Conservation (phyloP, 441 rosid species). For the Adansonia rubrostipa region DNA sequence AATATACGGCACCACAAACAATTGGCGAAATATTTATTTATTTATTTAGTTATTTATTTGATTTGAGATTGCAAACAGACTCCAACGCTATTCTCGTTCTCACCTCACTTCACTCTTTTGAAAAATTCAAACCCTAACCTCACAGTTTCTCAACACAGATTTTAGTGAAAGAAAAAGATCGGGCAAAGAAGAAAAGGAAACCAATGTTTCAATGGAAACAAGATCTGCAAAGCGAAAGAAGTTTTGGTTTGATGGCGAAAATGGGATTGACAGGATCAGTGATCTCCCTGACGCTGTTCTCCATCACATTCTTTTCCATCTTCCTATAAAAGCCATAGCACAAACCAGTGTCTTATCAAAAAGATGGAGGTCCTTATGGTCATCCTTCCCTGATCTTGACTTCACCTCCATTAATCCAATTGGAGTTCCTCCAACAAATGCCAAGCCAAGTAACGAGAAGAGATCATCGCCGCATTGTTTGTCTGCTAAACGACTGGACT, state of each 20-base stretch:
- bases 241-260: slow-evolving; percentile 30
- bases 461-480: slow-evolving; percentile 22
- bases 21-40: too few relatives aligned
- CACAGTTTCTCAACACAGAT: slow-evolving; percentile 15
- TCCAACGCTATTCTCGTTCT: slow-evolving; percentile 43
- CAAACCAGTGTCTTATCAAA: slow-evolving; percentile 61
- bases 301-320: slow-evolving; percentile 60
- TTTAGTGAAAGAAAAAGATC: not conserved
- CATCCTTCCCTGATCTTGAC: slow-evolving; percentile 83
- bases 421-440: not conserved
- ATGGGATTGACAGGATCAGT: slow-evolving; percentile 55
- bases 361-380: slow-evolving; percentile 74
- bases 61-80: slow-evolving; percentile 40
- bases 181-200: not conserved
- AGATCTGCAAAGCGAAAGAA: slow-evolving; percentile 70
- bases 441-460: not conserved
- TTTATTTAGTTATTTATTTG: not conserved
- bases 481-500: slow-evolving; percentile 35
- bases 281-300: slow-evolving; percentile 69
- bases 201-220: slow-evolving; percentile 56
- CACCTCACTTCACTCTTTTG: slow-evolving; percentile 43
- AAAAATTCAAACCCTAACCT: slow-evolving; percentile 52
- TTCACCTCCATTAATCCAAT: slow-evolving; percentile 54
- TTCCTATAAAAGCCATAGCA: slow-evolving; percentile 64
- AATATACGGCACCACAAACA: too few relatives aligned